Percentiles rank a stretch among this genome's conserved stretches.
These are phyloP conservation scores for Zymoseptoria tritici DNA, from an alignment of 2,329 filamentous ascomycete genomes.

Conservation along the genomic window DNA sequence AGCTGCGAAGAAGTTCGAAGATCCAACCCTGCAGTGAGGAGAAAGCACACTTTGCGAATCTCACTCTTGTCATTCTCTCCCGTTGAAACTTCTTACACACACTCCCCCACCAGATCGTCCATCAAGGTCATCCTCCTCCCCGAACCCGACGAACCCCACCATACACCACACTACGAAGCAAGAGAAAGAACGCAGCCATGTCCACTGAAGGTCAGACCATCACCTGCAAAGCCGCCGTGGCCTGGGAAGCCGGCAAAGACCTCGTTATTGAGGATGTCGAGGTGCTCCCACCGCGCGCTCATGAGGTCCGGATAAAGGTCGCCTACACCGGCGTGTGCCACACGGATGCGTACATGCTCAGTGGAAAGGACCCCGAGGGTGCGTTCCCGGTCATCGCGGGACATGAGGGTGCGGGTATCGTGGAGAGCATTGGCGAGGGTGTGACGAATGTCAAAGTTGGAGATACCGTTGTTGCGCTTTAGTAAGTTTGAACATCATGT, in stretches of 20 bases:
- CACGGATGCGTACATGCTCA: slow-evolving; percentile 86
- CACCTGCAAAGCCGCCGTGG: slow-evolving; percentile 82
- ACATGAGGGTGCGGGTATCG: slow-evolving; percentile 85
- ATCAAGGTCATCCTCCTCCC: slow-evolving; percentile 7
- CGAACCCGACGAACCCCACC: not conserved
- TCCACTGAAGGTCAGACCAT: slow-evolving; percentile 69
- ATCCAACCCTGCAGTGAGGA: not conserved
- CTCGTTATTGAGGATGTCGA: slow-evolving; percentile 87
- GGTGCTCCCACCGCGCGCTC: slow-evolving; percentile 77
- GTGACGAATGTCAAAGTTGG: slow-evolving; percentile 91
- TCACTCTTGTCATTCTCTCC: not conserved
- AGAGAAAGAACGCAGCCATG: not conserved
- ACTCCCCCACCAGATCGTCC: not conserved
- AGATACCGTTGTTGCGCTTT: slow-evolving; percentile 84
- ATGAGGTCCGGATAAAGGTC: slow-evolving; percentile 95
- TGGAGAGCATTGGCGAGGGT: slow-evolving; percentile 89
- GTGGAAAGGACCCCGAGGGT: slow-evolving; percentile 94
- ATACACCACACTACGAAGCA: not conserved
- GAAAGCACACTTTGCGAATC: not conserved
- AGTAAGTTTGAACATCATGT: slow-evolving; percentile 48
- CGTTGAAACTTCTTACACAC: not conserved
- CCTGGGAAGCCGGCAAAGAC: slow-evolving; percentile 91
- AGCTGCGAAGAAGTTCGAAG: not conserved
- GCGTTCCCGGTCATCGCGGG: slow-evolving; percentile 84
- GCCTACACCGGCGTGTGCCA: slow-evolving; percentile 98